Evolutionary conservation across 495 filamentous ascomycete species (phyloP).

Genomic region (Aspergillus olivimuriae): DNA sequence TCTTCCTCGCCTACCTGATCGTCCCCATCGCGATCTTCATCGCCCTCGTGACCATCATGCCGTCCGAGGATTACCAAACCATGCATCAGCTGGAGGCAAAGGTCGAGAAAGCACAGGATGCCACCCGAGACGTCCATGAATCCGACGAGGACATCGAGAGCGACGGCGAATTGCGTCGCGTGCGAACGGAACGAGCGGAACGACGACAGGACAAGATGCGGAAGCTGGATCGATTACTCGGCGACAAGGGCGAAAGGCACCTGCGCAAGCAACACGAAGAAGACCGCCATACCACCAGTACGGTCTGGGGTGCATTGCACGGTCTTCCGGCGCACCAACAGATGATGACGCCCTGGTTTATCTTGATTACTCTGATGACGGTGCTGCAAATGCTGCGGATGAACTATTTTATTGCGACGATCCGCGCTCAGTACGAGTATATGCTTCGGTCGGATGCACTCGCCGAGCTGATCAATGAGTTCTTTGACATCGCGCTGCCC

Average conservation of each 20-base stretch:
- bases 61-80: slow-evolving; percentile 53
- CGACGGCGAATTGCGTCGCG: slow-evolving; percentile 37
- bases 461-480: slow-evolving; percentile 67
- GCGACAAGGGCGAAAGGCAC: slow-evolving; percentile 47
- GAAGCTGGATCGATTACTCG: slow-evolving; percentile 64
- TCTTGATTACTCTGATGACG: slow-evolving; percentile 86
- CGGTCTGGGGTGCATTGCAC: slow-evolving; percentile 79
- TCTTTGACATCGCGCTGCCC: slow-evolving; percentile 89
- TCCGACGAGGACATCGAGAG: slow-evolving; percentile 49
- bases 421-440: slow-evolving; percentile 75
- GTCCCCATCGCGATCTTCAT: slow-evolving; percentile 52
- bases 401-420: slow-evolving; percentile 95
- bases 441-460: slow-evolving; percentile 54
- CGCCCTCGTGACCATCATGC: slow-evolving; percentile 56
- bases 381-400: slow-evolving; percentile 94
- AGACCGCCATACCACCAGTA: slow-evolving; percentile 42
- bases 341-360: slow-evolving; percentile 80
- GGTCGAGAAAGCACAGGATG: slow-evolving; percentile 51
- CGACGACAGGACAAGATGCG: slow-evolving; percentile 56
- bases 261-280: slow-evolving; percentile 46
- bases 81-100: slow-evolving; percentile 53
- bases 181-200: slow-evolving; percentile 53
- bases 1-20: slow-evolving; percentile 58
- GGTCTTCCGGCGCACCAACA: slow-evolving; percentile 64
- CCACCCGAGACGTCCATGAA: slow-evolving; percentile 48